phyloP scores from a whole-genome alignment of 768 basidiomycete genomes.

The Xanthoconium stramineum region DNA sequence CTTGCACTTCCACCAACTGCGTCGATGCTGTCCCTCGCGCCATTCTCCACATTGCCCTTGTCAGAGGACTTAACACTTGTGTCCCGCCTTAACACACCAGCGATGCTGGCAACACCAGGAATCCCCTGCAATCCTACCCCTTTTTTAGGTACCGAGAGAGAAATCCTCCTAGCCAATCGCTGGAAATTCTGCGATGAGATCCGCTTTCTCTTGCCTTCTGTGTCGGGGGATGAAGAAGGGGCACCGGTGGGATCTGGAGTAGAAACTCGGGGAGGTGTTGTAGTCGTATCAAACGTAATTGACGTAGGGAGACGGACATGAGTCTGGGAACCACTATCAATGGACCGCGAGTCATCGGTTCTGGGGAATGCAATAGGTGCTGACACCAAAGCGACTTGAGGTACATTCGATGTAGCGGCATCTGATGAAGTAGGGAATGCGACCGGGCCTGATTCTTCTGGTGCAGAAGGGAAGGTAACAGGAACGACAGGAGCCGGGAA shows the following conservation, averaged over 20 bases:
- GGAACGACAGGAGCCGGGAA: conserved; percentile 25
- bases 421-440: conserved; percentile 12
- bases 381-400: conserved; percentile 34
- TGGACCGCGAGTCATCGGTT: conserved; percentile 32
- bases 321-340: conserved; percentile 27
- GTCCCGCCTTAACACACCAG: conserved; percentile 30
- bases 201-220: conserved; percentile 76
- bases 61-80: conserved; percentile 38
- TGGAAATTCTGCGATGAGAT: conserved; percentile 88
- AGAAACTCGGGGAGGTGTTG: conserved; percentile 62
- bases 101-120: conserved; percentile 27
- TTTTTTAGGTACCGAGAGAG: conserved; percentile 56
- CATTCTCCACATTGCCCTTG: conserved; percentile 32
- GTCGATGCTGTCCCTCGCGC: conserved; percentile 18
- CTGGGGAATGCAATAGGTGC: conserved; percentile 42
- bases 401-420: conserved; percentile 27
- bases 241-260: conserved; percentile 65
- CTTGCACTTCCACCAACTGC: conserved; percentile 24
- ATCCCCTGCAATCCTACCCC: conserved; percentile 47
- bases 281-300: conserved; percentile 61
- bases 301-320: conserved; percentile 29
- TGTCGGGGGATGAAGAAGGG: conserved; percentile 56
- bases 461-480: conserved; percentile 34
- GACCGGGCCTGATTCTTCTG: conserved; percentile 8
- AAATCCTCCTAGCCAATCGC: conserved; percentile 71